Evolutionary conservation across 1,139 yeast genomes (phyloP).

Genomic region (Sugiyamaella paludigena): DNA sequence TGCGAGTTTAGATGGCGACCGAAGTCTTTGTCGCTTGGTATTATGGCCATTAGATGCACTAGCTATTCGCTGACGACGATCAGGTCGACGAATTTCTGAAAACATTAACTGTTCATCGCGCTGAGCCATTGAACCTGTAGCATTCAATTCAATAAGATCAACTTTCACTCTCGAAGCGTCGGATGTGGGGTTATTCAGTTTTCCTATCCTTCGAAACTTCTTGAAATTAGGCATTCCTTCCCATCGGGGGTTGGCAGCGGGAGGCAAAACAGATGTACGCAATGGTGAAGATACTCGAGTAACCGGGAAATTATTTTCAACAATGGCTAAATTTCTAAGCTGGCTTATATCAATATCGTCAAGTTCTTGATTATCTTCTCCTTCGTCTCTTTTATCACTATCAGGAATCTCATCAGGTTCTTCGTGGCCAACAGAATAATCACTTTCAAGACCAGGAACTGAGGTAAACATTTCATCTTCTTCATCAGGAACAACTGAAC

Average conservation of each 20-base stretch:
- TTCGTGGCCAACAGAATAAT: background rate
- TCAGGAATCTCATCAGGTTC: slow-evolving; percentile 5
- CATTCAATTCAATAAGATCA: background rate
- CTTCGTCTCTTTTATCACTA: background rate
- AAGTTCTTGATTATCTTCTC: slow-evolving; percentile 13
- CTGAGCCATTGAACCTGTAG: background rate
- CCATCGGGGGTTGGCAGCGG: background rate
- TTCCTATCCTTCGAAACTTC: slow-evolving; percentile 10
- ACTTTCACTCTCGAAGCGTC: background rate
- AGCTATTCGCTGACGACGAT: background rate
- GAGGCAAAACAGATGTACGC: background rate
- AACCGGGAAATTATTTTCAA: slow-evolving; percentile 18
- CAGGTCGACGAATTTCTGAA: too few species aligned
- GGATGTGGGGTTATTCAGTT: too few species aligned
- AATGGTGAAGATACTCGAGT: background rate
- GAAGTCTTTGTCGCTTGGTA: background rate
- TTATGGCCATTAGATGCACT: background rate
- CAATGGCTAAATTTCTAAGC: slow-evolving; percentile 17
- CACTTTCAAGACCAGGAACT: slow-evolving; percentile 8
- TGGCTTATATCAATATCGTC: slow-evolving; percentile 2
- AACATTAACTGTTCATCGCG: background rate
- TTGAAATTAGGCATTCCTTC: slow-evolving; percentile 18
- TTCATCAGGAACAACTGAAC: background rate
- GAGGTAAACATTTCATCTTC: slow-evolving; percentile 4
- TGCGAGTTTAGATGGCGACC: background rate